Base-by-base conservation (phyloP, 2,329 filamentous ascomycete genomes). In the Aureobasidium sp. region DNA sequence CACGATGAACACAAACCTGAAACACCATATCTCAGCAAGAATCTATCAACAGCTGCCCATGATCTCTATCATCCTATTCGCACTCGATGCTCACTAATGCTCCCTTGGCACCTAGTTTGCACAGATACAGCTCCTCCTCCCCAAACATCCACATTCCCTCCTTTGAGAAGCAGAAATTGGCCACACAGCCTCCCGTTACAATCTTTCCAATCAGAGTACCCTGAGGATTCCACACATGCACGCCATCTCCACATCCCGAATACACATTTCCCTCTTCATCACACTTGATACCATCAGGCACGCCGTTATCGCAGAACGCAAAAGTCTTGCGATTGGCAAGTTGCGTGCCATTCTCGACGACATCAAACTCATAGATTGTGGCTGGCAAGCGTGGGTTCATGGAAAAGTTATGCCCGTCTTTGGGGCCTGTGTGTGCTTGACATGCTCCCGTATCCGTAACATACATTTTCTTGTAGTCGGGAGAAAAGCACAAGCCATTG, bases 261-360 rank as follows among this genome's bases (percentile, higher is more conserved):
- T 82, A 85, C 1, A 85, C 78, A 68, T 84, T 84, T 2, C 82
- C 82, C 3, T 77, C 66, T 1, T 74, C 74, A 66, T 85, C 82
- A 44, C 77, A 76, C 65, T 82, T 81, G 64, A 83, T 72, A 9
- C 86, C 86, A 65, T 88, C 86, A 0, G 85, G 84, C 2, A 84
- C 74, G 2, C 82, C 81, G 0, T 74, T 70, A 44, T 79, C 76
- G 4, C 77, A 73, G 62, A 77, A 84, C 0, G 85, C 83, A 67
- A 87, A 87, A 0, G 77, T 76, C 59, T 68, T 61, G 0, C 73
- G 65, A 44, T 71, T 70, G 2, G 59, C 59, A 12, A 74, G 46
- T 1, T 63, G 63, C 48, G 69, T 73, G 15, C 68, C 69, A 41
- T 66, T 62, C 24, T 70, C 64, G 26, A 69, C 63, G 24, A 77